Evolutionary conservation across 2,329 filamentous ascomycete genomes (phyloP).

Genomic region (Xylaria sp.): DNA sequence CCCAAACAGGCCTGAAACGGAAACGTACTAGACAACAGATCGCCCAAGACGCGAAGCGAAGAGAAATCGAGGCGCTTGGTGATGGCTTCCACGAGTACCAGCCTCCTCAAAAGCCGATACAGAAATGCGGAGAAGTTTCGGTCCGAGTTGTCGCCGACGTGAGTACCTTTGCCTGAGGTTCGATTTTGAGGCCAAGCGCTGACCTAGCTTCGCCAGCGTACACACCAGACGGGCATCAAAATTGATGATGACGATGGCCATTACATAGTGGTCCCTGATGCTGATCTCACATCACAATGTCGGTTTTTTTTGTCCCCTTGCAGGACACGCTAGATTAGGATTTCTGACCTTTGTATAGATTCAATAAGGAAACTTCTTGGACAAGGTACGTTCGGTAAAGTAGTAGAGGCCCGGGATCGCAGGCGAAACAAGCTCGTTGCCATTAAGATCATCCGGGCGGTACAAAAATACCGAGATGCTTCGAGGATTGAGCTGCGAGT

Average conservation of each 20-base stretch:
- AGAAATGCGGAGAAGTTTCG: slow-evolving; percentile 83
- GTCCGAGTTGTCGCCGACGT: slow-evolving; percentile 69
- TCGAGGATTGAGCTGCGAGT: slow-evolving; percentile 94
- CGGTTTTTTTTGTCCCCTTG: slow-evolving; percentile 47
- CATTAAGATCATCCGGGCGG: slow-evolving; percentile 97
- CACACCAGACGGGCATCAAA: slow-evolving; percentile 64
- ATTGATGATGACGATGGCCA: slow-evolving; percentile 97
- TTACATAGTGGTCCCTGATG: slow-evolving; percentile 90
- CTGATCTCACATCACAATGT: slow-evolving; percentile 89
- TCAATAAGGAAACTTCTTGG: slow-evolving; percentile 88
- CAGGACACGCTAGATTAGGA: neutral
- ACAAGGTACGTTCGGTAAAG: slow-evolving; percentile 97
- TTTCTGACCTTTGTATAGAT: slow-evolving; percentile 59
- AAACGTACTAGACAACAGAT: slow-evolving; percentile 81
- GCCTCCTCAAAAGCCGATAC: slow-evolving; percentile 84
- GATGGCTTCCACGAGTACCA: slow-evolving; percentile 81
- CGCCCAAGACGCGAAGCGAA: slow-evolving; percentile 80
- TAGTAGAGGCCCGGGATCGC: slow-evolving; percentile 88
- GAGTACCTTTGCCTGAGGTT: slow-evolving; percentile 44
- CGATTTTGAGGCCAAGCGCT: slow-evolving; percentile 1
- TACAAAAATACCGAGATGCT: slow-evolving; percentile 97
- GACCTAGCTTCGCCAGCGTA: slow-evolving; percentile 29
- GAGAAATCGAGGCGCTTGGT: slow-evolving; percentile 72
- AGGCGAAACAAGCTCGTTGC: slow-evolving; percentile 79
- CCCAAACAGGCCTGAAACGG: slow-evolving; percentile 79